Evolutionary conservation across 768 basidiomycete genomes (phyloP).

Genomic region (Termitomyces bulborhizus): DNA sequence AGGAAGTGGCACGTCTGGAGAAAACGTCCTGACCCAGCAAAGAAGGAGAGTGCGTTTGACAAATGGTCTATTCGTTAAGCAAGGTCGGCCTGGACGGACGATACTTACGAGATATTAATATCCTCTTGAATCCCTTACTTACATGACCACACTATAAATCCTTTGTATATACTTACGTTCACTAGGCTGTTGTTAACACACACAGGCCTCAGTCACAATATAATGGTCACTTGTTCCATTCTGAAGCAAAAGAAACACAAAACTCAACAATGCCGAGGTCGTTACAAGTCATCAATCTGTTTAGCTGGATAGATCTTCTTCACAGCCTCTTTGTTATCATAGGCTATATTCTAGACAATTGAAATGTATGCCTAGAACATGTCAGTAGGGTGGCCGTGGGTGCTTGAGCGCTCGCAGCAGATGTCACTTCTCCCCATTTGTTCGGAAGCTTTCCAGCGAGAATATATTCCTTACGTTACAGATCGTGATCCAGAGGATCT

Average conservation of each 20-base stretch:
- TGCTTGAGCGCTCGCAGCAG: neutral
- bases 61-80: slow-evolving; percentile 38
- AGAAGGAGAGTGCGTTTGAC: slow-evolving; percentile 38
- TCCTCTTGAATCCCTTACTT: neutral
- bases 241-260: no score
- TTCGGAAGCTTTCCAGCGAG: slow-evolving; percentile 42
- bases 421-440: slow-evolving; percentile 35
- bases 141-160: neutral
- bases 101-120: neutral
- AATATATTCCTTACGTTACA: slow-evolving; percentile 47
- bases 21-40: slow-evolving; percentile 23
- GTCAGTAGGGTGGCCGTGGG: slow-evolving; percentile 10
- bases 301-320: neutral
- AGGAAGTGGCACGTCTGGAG: slow-evolving; percentile 72
- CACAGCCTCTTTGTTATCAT: neutral
- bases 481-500: slow-evolving; percentile 40
- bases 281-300: slow-evolving; percentile 4
- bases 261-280: neutral
- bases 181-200: neutral
- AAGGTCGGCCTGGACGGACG: neutral
- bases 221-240: neutral
- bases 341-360: neutral
- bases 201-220: neutral
- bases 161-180: neutral
- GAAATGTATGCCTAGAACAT: no score